These are phyloP conservation scores for Trichophyton schoenleinii DNA, from an alignment of 2,329 filamentous ascomycete species.

Conservation along the genomic window DNA sequence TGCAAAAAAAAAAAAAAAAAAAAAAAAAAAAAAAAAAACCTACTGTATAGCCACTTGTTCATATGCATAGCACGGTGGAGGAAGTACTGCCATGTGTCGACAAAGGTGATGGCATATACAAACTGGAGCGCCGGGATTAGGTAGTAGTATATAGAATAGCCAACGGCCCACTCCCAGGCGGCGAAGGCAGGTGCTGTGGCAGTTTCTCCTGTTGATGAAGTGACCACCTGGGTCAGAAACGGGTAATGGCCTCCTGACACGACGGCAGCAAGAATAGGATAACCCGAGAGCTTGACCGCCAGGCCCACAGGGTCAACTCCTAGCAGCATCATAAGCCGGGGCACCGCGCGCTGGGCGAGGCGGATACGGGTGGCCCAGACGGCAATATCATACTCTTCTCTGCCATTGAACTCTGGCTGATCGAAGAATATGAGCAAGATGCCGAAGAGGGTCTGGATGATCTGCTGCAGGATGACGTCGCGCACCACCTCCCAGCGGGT, in stretches of 20 bases:
- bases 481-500: conserved; percentile 72
- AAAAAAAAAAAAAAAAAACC: conserved; percentile 22
- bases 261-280: conserved; percentile 62
- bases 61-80: conserved; percentile 92
- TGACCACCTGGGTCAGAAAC: conserved; percentile 48
- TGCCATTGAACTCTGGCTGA: conserved; percentile 59
- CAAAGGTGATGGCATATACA: conserved; percentile 55
- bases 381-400: conserved; percentile 72
- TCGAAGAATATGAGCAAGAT: conserved; percentile 59
- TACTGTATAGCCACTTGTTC: conserved; percentile 94
- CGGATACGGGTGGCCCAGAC: conserved; percentile 80
- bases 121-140: conserved; percentile 69
- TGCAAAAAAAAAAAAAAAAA: conserved; percentile 7
- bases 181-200: conserved; percentile 59
- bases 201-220: conserved; percentile 38
- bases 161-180: conserved; percentile 63
- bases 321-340: conserved; percentile 54
- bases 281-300: conserved; percentile 59
- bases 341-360: conserved; percentile 64
- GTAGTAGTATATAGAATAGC: conserved; percentile 67
- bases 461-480: conserved; percentile 83
- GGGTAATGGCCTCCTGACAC: conserved; percentile 75
- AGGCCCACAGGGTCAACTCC: conserved; percentile 66
- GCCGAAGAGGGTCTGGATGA: conserved; percentile 69
- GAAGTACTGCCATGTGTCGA: conserved; percentile 99